Conservation (phyloP, 192 early-diverging fungal genomes). For the Coemansia sp. region DNA sequence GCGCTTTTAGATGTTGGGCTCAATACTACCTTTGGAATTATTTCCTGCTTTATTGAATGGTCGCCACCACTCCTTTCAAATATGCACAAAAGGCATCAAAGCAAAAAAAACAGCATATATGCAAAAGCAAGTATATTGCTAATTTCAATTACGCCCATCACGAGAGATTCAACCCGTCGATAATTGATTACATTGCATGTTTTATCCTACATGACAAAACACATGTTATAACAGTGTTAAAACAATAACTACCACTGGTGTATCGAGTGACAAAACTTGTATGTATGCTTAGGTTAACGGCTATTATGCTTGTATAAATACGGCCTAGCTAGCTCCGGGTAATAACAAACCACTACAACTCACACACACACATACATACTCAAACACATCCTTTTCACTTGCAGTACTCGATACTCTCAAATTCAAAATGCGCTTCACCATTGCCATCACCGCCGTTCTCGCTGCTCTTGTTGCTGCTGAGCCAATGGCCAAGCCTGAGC, state of each 20-base stretch:
- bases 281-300: background rate
- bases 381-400: background rate
- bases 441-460: background rate
- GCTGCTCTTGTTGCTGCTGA: background rate
- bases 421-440: constrained; percentile 1
- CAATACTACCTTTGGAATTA: background rate
- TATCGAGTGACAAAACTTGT: background rate
- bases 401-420: background rate
- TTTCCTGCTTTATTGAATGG: too few species aligned
- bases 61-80: too few species aligned
- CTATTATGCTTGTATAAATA: background rate
- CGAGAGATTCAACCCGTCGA: background rate
- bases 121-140: background rate
- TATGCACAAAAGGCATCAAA: too few species aligned
- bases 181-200: background rate
- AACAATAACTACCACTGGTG: background rate
- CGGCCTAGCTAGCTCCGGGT: background rate
- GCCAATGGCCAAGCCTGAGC: background rate
- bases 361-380: background rate
- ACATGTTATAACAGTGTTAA: background rate
- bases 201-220: background rate
- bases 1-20: too few species aligned
- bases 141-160: background rate
- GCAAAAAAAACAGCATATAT: too few species aligned
- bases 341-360: background rate